A percentile compares a stretch with the other conserved stretches of the same genome.
phyloP scores from a whole-genome alignment of 1,284 basidiomycete species.

The Calocybe gambosa region DNA sequence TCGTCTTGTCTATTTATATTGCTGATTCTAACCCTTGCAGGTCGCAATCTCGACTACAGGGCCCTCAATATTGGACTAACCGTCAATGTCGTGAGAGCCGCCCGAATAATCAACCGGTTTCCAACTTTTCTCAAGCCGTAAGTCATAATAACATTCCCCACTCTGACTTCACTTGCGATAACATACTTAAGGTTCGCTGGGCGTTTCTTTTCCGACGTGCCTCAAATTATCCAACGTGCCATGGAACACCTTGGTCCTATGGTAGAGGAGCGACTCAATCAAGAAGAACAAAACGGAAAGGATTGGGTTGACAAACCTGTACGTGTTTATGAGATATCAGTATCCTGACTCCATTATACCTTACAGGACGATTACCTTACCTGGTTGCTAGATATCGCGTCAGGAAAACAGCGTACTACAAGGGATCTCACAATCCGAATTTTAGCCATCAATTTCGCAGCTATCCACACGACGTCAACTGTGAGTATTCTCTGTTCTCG shows the following conservation, averaged over 20 bases:
- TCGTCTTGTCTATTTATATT: not conserved
- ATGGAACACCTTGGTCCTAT: constrained; percentile 28
- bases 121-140: constrained; percentile 36
- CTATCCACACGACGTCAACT: constrained; percentile 29
- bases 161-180: not conserved
- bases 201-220: constrained; percentile 24
- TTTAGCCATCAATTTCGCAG: constrained; percentile 30
- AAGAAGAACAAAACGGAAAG: constrained; percentile 28
- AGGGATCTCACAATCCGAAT: constrained; percentile 24
- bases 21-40: constrained; percentile 19
- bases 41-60: constrained; percentile 33
- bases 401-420: constrained; percentile 19
- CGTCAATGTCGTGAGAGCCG: constrained; percentile 24
- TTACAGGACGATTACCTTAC: constrained; percentile 30
- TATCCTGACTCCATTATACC: not conserved
- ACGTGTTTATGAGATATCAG: constrained; percentile 6
- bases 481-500: constrained; percentile 12
- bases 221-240: constrained; percentile 36
- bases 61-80: constrained; percentile 30
- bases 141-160: constrained; percentile 7
- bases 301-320: constrained; percentile 33
- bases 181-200: constrained; percentile 12
- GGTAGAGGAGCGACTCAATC: constrained; percentile 32
- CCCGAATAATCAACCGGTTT: constrained; percentile 25
- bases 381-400: constrained; percentile 30